phyloP scores from a whole-genome alignment of 2,329 filamentous ascomycete genomes.

The Coniochaeta sp. region DNA sequence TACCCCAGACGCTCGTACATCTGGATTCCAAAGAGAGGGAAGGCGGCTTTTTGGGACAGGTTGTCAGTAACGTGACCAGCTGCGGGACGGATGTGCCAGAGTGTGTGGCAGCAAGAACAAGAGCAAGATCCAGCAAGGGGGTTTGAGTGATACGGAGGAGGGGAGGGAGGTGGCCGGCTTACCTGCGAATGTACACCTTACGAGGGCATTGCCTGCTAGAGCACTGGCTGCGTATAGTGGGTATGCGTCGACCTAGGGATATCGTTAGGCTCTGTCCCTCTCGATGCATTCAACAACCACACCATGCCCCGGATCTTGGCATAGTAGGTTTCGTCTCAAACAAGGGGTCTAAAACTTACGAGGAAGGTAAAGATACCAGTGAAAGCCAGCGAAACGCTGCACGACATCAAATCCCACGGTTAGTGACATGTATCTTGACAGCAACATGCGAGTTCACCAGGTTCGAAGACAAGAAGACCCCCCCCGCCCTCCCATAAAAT shows the following conservation, averaged over 20 bases:
- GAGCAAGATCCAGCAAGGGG: conserved; percentile 12
- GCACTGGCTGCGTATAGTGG: conserved; percentile 69
- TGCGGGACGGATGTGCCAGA: too few relatives aligned
- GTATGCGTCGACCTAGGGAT: conserved; percentile 64
- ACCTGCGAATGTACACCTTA: conserved; percentile 69
- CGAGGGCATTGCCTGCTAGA: conserved; percentile 77
- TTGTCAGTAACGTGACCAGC: neutral
- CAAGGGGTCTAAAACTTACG: conserved; percentile 40
- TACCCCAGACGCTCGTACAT: conserved; percentile 66
- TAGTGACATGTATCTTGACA: conserved; percentile 21
- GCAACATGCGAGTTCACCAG: conserved; percentile 19
- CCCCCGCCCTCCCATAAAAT: too few relatives aligned
- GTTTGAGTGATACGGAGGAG: too few relatives aligned
- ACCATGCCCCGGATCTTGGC: neutral
- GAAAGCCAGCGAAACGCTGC: conserved; percentile 69
- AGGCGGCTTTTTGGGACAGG: conserved; percentile 53
- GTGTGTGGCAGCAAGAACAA: too few relatives aligned
- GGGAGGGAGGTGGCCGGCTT: too few relatives aligned
- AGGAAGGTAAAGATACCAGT: conserved; percentile 84
- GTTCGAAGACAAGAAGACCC: conserved; percentile 2
- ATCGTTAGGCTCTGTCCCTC: conserved; percentile 13
- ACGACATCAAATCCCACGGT: conserved; percentile 19
- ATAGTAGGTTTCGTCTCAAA: conserved; percentile 1
- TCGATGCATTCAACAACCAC: conserved; percentile 15
- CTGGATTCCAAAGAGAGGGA: conserved; percentile 67